These are phyloP conservation scores for Colletotrichum chrysophilum DNA, from an alignment of 2,329 filamentous ascomycete species.

Conservation along the genomic window DNA sequence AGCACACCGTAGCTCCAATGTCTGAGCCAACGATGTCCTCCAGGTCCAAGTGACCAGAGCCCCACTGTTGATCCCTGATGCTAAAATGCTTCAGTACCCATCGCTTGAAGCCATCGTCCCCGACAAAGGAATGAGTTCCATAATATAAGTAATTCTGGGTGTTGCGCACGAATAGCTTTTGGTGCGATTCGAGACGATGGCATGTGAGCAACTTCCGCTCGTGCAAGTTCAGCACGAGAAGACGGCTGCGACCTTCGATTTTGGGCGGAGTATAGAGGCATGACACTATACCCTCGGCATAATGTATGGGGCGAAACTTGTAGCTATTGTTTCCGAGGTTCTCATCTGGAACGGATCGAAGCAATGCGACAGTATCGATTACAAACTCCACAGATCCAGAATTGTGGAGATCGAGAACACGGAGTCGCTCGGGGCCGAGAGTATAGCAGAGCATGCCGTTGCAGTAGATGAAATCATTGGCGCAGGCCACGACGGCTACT, in stretches of 20 bases:
- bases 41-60: conserved; percentile 53
- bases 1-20: conserved; percentile 71
- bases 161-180: conserved; percentile 72
- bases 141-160: conserved; percentile 66
- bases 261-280: conserved; percentile 57
- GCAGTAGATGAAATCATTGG: conserved; percentile 65
- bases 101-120: conserved; percentile 59
- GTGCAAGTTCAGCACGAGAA: conserved; percentile 56
- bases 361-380: conserved; percentile 41
- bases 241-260: conserved; percentile 45
- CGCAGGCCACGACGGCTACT: conserved; percentile 63
- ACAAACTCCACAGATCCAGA: conserved; percentile 57
- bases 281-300: conserved; percentile 60
- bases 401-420: conserved; percentile 62
- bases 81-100: conserved; percentile 67
- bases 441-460: conserved; percentile 71
- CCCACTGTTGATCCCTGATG: conserved; percentile 44
- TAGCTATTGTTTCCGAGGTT: conserved; percentile 37
- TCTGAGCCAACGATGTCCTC: conserved; percentile 67
- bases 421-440: conserved; percentile 49
- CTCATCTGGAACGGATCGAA: neutral
- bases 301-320: conserved; percentile 61
- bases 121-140: conserved; percentile 64
- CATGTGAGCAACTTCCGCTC: conserved; percentile 42
- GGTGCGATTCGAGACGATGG: conserved; percentile 46